Evolutionary conservation across 164 flowering plant genomes (phyloP).

Genomic region (Aristolochia contorta): DNA sequence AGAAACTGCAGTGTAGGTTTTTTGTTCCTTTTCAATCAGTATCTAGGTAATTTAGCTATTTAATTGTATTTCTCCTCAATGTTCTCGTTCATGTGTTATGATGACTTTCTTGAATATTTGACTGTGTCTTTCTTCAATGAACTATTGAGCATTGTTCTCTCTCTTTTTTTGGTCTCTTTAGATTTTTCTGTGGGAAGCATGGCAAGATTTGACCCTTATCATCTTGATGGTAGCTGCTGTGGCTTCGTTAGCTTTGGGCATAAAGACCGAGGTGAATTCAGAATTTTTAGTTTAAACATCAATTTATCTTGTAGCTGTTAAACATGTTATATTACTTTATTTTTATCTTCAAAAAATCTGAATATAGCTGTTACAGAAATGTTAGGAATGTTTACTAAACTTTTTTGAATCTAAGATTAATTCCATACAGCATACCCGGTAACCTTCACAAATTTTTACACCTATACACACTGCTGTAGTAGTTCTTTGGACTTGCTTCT

Average conservation of each 20-base stretch:
- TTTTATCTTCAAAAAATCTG: no score
- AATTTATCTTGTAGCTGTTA: background rate
- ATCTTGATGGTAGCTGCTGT: conserved; percentile 93
- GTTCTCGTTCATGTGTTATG: background rate
- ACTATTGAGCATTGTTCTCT: background rate
- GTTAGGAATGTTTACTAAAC: no score
- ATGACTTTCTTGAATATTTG: background rate
- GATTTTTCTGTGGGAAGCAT: conserved; percentile 95
- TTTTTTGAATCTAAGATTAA: no score
- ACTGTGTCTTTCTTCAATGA: background rate
- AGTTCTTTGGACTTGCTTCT: background rate
- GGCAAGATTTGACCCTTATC: conserved; percentile 85
- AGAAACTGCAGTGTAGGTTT: no score
- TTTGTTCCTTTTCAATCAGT: no score
- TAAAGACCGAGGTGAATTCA: conserved; percentile 76
- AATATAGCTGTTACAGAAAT: no score
- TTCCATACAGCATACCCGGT: background rate
- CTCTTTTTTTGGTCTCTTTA: conserved; percentile 11
- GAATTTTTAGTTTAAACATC: background rate
- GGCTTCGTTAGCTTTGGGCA: conserved; percentile 81
- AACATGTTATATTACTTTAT: no score
- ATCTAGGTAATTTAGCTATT: no score
- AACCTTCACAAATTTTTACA: background rate
- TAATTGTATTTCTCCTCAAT: no score
- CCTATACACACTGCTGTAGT: background rate